Evolutionary conservation across 768 basidiomycete genomes (phyloP), one percentile per base, ranked within the genome.

Genomic region (Suillus brevipes): DNA sequence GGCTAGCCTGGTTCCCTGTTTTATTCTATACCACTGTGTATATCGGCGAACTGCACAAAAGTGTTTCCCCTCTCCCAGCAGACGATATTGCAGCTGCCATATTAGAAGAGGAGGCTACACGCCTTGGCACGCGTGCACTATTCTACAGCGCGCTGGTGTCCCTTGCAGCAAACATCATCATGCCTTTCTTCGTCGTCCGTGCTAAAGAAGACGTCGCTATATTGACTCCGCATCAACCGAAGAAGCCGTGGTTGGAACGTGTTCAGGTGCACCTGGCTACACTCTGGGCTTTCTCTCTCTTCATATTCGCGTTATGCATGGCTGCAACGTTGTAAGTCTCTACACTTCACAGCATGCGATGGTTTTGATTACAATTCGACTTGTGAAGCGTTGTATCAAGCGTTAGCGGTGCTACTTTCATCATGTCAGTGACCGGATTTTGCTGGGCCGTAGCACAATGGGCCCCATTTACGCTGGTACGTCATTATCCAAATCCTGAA

Each of bases 391-490:
- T 95, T 68, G 90, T 88, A 3, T 82, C 85, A 10, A 87, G 83
- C 18, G 90, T 95, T 0, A 72, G 72, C 18, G 88, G 90, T 0
- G 90, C 94, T 20, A 94, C 91, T 0, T 63, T 88, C 14, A 82
- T 98, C 65, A 86, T 97, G 60, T 85, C 89, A 9, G 68, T 91
- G 14, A 89, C 89, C 8, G 97, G 97, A 0, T 90, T 97, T 70
- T 90, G 92, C n/a, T 97, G 92, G 93, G 94, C 95, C 6, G 83
- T 98, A 60, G 86, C 89, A 0, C 90, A 91, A 76, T 98, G 96
- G 97, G 94, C 89, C 4, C 96, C 96, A 3, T 97, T 94, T 77
- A 88, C 94, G 0, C 76, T 99, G 72, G 94, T 96, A 68, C 56
- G 87, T 78, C 20, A 36, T 36, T 38, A 28, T 28, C 25, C 63